Evolutionary conservation across 768 basidiomycete genomes (phyloP).

Genomic region (Hortiboletus flavorubellus): DNA sequence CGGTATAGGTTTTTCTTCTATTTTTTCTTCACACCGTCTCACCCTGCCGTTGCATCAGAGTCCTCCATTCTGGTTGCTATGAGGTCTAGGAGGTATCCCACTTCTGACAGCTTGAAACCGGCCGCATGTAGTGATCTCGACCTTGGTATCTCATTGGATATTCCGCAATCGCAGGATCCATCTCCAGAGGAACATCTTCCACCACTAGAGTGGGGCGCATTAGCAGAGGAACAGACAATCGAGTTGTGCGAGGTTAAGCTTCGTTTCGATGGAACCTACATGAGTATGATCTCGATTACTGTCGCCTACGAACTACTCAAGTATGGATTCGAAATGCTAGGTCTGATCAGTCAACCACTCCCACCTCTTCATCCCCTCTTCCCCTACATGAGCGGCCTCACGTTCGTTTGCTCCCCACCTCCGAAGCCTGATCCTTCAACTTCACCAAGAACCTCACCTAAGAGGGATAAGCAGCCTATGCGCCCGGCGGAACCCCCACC

Average conservation of each 20-base stretch:
- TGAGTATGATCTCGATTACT: constrained; percentile 37
- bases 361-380: constrained; percentile 40
- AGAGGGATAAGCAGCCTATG: constrained; percentile 24
- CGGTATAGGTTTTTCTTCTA: constrained; percentile 34
- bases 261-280: constrained; percentile 40
- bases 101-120: constrained; percentile 26
- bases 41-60: constrained; percentile 37
- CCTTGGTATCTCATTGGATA: constrained; percentile 32
- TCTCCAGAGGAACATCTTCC: constrained; percentile 23
- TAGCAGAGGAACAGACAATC: constrained; percentile 58
- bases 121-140: constrained; percentile 40
- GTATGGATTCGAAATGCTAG: constrained; percentile 26
- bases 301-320: constrained; percentile 2
- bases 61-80: constrained; percentile 59
- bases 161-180: constrained; percentile 12
- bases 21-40: neutral
- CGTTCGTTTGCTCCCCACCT: constrained; percentile 44
- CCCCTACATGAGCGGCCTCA: constrained; percentile 40
- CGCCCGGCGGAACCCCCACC: constrained; percentile 28
- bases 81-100: constrained; percentile 51
- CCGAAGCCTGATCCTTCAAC: constrained; percentile 23
- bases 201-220: constrained; percentile 45
- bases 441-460: constrained; percentile 26
- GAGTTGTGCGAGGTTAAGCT: constrained; percentile 61
- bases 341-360: constrained; percentile 42